A percentile compares a stretch with the other conserved stretches of the same genome.
phyloP scores from a whole-genome alignment of 768 basidiomycete species.

The Mycena latifolia region DNA sequence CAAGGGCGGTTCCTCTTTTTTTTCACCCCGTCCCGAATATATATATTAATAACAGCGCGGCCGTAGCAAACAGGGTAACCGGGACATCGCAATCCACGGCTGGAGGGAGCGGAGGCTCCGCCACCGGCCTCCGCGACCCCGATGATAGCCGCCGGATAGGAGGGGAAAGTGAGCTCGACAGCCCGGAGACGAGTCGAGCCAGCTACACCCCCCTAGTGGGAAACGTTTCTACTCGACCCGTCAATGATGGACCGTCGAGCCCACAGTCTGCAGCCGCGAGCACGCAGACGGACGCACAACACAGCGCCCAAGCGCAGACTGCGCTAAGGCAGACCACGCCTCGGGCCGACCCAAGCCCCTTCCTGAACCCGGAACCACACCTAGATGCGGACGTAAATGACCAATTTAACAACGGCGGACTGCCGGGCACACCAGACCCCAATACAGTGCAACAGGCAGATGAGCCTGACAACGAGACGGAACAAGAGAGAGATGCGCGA shows the following conservation, averaged over 20 bases:
- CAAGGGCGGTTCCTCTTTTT: background rate
- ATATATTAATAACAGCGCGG: background rate
- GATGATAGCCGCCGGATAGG: slow-evolving; percentile 7
- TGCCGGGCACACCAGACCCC: background rate
- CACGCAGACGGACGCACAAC: background rate
- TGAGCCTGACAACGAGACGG: background rate
- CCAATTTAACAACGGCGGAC: too few relatives aligned
- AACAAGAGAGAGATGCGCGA: background rate
- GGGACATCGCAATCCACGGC: background rate
- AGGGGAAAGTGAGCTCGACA: slow-evolving; percentile 4
- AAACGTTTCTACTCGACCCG: background rate
- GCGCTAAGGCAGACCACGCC: background rate
- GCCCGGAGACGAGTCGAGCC: slow-evolving; percentile 11
- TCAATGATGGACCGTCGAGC: slow-evolving; percentile 6
- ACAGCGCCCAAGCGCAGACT: background rate
- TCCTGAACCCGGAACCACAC: slow-evolving; percentile 1
- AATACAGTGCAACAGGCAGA: too few relatives aligned
- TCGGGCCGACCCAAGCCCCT: background rate
- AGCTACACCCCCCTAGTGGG: background rate
- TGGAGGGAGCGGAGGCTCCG: slow-evolving; percentile 24
- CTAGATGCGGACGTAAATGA: background rate
- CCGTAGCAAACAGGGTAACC: background rate
- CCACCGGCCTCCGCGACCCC: slow-evolving; percentile 14
- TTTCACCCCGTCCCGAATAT: background rate
- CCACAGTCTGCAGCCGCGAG: background rate